A percentile compares a stretch with the other conserved stretches of the same genome.
Conservation (phyloP, 805 yeast genomes). For the Cephaloascus fragrans region DNA sequence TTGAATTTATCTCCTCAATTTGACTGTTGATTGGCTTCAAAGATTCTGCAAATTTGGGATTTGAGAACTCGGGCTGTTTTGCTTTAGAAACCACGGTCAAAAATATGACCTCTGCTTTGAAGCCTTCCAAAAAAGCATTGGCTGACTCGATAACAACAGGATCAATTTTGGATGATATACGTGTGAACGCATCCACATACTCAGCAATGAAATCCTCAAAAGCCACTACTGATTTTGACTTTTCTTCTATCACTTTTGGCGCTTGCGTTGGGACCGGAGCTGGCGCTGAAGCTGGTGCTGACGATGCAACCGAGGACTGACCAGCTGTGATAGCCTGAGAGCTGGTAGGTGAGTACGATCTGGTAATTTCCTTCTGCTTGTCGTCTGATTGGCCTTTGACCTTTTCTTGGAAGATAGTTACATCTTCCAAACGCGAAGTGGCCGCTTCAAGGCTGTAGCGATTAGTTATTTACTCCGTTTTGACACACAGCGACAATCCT, state of each 20-base stretch:
- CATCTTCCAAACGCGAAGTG: conserved; percentile 84
- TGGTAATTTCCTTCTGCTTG: conserved; percentile 7
- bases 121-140: conserved; percentile 36
- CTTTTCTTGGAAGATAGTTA: conserved; percentile 69
- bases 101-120: conserved; percentile 49
- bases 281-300: conserved; percentile 8
- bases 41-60: conserved; percentile 44
- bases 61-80: conserved; percentile 52
- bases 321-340: conserved; percentile 6
- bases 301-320: conserved; percentile 7
- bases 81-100: conserved; percentile 50
- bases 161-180: conserved; percentile 43
- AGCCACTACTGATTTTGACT: conserved; percentile 35
- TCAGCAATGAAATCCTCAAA: conserved; percentile 46
- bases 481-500: not conserved
- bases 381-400: conserved; percentile 13
- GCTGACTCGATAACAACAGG: conserved; percentile 51
- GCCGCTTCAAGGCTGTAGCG: conserved; percentile 77
- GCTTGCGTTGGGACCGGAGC: conserved; percentile 4
- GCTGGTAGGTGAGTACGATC: conserved; percentile 5
- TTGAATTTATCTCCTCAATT: conserved; percentile 44
- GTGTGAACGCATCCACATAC: conserved; percentile 50
- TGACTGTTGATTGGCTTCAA: conserved; percentile 59
- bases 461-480: too few relatives aligned
- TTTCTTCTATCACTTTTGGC: conserved; percentile 9